A percentile compares a stretch with the other conserved stretches of the same genome.
Evolutionary conservation across 2,329 filamentous ascomycete genomes (phyloP).

Genomic region (Curvularia verruculosa): DNA sequence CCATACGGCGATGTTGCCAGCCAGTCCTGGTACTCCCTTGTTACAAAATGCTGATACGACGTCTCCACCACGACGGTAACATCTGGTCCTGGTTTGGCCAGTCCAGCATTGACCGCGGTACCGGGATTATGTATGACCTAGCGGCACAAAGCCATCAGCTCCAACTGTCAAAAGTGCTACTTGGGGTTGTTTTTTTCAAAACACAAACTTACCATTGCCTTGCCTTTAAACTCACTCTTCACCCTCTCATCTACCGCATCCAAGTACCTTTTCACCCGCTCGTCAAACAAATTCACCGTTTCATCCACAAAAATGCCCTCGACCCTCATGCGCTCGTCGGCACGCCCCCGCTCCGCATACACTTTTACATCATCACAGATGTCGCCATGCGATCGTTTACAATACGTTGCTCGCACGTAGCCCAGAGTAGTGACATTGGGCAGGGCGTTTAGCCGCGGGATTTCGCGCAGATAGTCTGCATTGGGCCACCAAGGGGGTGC

Average conservation of each 20-base stretch:
- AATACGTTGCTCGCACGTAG: constrained; percentile 59
- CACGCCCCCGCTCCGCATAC: constrained; percentile 53
- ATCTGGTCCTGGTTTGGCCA: constrained; percentile 34
- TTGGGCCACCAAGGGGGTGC: constrained; percentile 52
- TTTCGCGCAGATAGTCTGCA: constrained; percentile 54
- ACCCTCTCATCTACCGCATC: constrained; percentile 26
- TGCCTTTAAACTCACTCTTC: constrained; percentile 9
- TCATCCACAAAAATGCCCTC: constrained; percentile 61
- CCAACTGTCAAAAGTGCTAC: too few species aligned
- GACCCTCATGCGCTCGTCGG: constrained; percentile 45
- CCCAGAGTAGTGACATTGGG: constrained; percentile 58
- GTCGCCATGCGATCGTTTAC: constrained; percentile 45
- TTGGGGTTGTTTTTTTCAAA: too few species aligned
- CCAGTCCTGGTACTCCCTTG: constrained; percentile 33
- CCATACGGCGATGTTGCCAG: constrained; percentile 31
- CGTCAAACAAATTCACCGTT: constrained; percentile 46
- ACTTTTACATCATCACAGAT: constrained; percentile 53
- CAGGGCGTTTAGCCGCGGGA: constrained; percentile 49
- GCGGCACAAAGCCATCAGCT: neutral
- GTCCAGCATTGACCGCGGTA: constrained; percentile 28
- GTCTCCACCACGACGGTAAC: constrained; percentile 37
- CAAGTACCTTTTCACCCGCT: constrained; percentile 27
- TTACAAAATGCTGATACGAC: constrained; percentile 24
- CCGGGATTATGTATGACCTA: constrained; percentile 43
- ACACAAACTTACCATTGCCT: constrained; percentile 20